Conservation (phyloP, 306 rosid species). For the Quercus alba region DNA sequence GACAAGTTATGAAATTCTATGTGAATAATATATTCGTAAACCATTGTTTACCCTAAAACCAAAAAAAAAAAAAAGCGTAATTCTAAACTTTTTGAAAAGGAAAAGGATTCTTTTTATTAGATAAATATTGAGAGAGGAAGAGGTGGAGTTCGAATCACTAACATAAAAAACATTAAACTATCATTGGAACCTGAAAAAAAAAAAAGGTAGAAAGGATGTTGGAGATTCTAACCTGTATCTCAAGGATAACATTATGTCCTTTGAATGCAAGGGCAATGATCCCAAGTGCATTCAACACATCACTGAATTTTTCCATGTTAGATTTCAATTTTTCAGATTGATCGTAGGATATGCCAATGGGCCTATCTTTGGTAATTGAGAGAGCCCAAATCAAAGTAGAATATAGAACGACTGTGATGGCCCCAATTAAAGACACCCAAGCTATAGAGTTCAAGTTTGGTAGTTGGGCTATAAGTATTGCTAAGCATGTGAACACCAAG, state of each 20-base stretch:
- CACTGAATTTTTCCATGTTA: constrained; percentile 4
- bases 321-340: not conserved
- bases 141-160: no score
- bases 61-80: no score
- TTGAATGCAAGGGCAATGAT: constrained; percentile 45
- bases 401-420: constrained; percentile 27
- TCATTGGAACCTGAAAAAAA: no score
- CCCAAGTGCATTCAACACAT: constrained; percentile 48
- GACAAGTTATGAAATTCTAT: no score
- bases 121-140: no score
- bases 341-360: constrained; percentile 16
- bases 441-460: constrained; percentile 64
- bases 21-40: no score
- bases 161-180: no score
- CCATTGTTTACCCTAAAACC: no score
- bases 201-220: not conserved
- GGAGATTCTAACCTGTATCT: constrained; percentile 48
- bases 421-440: constrained; percentile 48
- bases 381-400: constrained; percentile 54
- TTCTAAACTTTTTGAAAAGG: no score
- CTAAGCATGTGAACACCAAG: constrained; percentile 45
- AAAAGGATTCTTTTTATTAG: no score
- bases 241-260: constrained; percentile 76
- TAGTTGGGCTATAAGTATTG: constrained; percentile 51
- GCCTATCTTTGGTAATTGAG: constrained; percentile 43